These are phyloP conservation scores for Starmerella ratchasimensis DNA, from an alignment of 805 yeast genomes.

Conservation along the genomic window DNA sequence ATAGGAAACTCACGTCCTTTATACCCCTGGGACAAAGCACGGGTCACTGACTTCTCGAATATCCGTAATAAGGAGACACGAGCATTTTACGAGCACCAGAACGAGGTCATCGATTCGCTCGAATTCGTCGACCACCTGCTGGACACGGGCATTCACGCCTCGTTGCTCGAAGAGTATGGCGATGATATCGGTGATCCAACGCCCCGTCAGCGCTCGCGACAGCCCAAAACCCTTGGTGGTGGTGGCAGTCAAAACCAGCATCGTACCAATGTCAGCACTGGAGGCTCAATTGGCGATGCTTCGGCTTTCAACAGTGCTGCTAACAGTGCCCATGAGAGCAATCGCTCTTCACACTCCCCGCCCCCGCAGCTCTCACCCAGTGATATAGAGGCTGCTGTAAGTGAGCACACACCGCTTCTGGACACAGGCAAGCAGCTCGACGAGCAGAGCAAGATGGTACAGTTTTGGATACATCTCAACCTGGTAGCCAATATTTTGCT, in stretches of 20 bases:
- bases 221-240: slow-evolving; percentile 4
- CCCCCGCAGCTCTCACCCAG: background rate
- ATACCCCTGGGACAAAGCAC: slow-evolving; percentile 30
- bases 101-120: slow-evolving; percentile 43
- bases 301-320: background rate
- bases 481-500: slow-evolving; percentile 43
- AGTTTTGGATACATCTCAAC: slow-evolving; percentile 50
- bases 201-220: slow-evolving; percentile 18
- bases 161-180: slow-evolving; percentile 50
- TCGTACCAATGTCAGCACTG: too few relatives aligned
- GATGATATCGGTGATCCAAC: slow-evolving; percentile 24
- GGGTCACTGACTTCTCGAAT: slow-evolving; percentile 14
- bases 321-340: background rate
- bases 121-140: slow-evolving; percentile 48
- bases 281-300: background rate
- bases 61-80: slow-evolving; percentile 20
- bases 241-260: too few relatives aligned
- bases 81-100: slow-evolving; percentile 43
- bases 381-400: too few relatives aligned
- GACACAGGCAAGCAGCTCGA: background rate
- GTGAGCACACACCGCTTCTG: background rate
- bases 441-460: slow-evolving; percentile 27
- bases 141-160: slow-evolving; percentile 55
- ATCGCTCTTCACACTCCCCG: background rate
- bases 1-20: slow-evolving; percentile 35